These are phyloP conservation scores for Mangifera indica DNA, from an alignment of 345 rosid genomes.

Conservation along the genomic window DNA sequence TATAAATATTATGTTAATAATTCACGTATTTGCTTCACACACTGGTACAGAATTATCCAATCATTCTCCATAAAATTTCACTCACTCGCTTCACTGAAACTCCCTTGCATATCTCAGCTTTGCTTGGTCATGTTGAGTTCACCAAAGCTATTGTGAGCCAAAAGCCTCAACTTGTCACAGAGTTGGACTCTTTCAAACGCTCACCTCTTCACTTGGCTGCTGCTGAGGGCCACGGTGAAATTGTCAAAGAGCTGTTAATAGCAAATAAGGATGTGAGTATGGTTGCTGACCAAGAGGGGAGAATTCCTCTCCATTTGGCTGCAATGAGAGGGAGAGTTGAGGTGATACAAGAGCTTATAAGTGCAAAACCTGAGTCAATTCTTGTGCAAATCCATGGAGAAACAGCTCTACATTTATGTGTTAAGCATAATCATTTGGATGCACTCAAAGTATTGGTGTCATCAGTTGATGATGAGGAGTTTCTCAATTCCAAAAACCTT, in stretches of 20 bases:
- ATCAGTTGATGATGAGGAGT: neutral
- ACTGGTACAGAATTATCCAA: too few relatives aligned
- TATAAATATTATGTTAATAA: too few relatives aligned
- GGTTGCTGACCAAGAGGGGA: slow-evolving; percentile 23
- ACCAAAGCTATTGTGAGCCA: slow-evolving; percentile 8
- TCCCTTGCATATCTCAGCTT: slow-evolving; percentile 22
- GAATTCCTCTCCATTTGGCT: slow-evolving; percentile 30
- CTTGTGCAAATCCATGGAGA: slow-evolving; percentile 11
- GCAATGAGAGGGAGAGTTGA: slow-evolving; percentile 24
- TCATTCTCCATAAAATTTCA: too few relatives aligned
- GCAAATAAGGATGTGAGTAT: neutral
- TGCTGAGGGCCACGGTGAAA: too few relatives aligned
- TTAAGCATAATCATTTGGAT: slow-evolving; percentile 25
- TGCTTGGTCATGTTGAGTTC: slow-evolving; percentile 22
- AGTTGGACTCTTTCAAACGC: slow-evolving; percentile 8
- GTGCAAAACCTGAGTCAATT: neutral
- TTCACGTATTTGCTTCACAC: too few relatives aligned
- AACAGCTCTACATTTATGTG: slow-evolving; percentile 11
- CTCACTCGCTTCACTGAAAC: neutral
- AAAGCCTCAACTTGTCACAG: slow-evolving; percentile 13
- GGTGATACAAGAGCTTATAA: slow-evolving; percentile 10
- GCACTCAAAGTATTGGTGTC: slow-evolving; percentile 22
- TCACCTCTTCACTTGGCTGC: too few relatives aligned
- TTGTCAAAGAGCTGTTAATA: too few relatives aligned
- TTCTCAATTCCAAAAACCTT: slow-evolving; percentile 23